Percentiles rank a stretch among this genome's conserved stretches.
Evolutionary conservation across 352 stramenopile genomes (phyloP).

Genomic region (Phytopythium aichiense): DNA sequence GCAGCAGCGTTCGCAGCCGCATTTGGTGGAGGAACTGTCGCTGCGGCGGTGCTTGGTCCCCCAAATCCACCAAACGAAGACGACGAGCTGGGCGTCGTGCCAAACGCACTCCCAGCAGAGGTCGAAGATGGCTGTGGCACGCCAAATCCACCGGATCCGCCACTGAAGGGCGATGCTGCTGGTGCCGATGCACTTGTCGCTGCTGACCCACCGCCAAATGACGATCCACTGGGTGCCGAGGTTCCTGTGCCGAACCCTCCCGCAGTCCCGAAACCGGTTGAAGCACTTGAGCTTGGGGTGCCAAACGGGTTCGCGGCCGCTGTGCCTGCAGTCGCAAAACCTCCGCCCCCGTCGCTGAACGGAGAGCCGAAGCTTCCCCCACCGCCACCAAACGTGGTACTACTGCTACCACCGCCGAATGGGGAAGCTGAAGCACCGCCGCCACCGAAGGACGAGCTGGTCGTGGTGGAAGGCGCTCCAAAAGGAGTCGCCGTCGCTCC

Average conservation of each 20-base stretch:
- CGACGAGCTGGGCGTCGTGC: background rate
- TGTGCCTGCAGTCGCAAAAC: background rate
- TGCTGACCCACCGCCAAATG: conserved; percentile 16
- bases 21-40: background rate
- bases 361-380: background rate
- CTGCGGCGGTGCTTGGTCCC: background rate
- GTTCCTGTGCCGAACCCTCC: background rate
- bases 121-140: conserved; percentile 3
- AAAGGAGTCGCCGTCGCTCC: conserved; percentile 13
- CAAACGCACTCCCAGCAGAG: background rate
- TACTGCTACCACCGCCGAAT: conserved; percentile 16
- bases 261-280: background rate
- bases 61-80: conserved; percentile 12
- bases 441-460: conserved; percentile 21
- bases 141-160: conserved; percentile 32
- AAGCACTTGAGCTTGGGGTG: background rate
- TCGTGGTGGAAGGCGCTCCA: conserved; percentile 9
- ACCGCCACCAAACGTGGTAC: background rate
- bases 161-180: conserved; percentile 21
- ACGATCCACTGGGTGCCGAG: conserved; percentile 2
- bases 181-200: background rate
- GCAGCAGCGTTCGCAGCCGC: background rate
- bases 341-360: conserved; percentile 2
- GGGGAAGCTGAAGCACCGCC: conserved; percentile 12
- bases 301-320: conserved; percentile 8